These are phyloP conservation scores for Sclerotinia subarctica DNA, from an alignment of 2,329 filamentous ascomycete genomes.

Conservation along the genomic window DNA sequence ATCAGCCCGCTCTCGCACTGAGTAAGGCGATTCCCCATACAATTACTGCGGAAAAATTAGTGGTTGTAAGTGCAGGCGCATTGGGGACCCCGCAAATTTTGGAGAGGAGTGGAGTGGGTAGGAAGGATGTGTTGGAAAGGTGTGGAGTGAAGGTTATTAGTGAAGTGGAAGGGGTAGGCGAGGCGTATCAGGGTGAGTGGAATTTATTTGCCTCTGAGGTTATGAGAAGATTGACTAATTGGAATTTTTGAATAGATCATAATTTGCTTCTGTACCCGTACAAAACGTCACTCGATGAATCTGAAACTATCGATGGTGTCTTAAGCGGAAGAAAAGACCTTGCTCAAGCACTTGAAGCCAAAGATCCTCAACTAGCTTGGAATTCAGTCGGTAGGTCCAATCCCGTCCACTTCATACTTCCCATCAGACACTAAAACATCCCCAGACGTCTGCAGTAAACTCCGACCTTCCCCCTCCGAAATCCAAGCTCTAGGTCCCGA, in stretches of 20 bases:
- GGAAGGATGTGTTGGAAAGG: constrained; percentile 46
- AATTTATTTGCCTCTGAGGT: background rate
- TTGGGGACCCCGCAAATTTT: constrained; percentile 46
- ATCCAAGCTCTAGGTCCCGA: constrained; percentile 49
- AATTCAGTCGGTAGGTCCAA: constrained; percentile 45
- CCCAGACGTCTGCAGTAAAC: constrained; percentile 51
- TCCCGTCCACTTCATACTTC: background rate
- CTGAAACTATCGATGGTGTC: constrained; percentile 54
- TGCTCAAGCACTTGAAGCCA: constrained; percentile 45
- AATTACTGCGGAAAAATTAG: constrained; percentile 53
- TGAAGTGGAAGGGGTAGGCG: constrained; percentile 51
- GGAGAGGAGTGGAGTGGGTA: constrained; percentile 61
- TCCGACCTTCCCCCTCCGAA: constrained; percentile 55
- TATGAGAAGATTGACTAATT: background rate
- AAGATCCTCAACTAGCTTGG: constrained; percentile 53
- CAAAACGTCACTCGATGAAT: constrained; percentile 44
- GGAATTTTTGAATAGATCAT: constrained; percentile 41
- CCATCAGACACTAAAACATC: background rate
- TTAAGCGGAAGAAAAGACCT: constrained; percentile 48
- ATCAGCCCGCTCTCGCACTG: constrained; percentile 39
- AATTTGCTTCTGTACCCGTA: constrained; percentile 54
- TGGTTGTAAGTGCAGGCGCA: constrained; percentile 46
- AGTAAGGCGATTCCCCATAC: constrained; percentile 37
- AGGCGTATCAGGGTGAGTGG: constrained; percentile 47
- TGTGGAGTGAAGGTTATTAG: constrained; percentile 47